These are phyloP conservation scores for Schizophyllum amplum DNA, from an alignment of 1,284 basidiomycete species.

Conservation along the genomic window DNA sequence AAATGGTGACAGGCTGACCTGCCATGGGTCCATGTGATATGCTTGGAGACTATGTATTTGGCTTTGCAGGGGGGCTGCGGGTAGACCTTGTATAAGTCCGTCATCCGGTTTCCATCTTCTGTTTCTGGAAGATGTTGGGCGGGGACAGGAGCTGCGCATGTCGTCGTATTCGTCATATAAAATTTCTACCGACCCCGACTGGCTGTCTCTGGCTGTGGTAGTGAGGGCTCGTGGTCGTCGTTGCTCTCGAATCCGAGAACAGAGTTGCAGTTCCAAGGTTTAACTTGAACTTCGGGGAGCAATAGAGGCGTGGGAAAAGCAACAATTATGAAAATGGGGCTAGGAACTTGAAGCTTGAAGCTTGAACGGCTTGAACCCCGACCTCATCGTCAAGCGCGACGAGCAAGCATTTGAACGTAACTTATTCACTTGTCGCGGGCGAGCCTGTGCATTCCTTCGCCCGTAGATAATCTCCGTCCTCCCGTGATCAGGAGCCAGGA, in stretches of 20 bases:
- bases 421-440: not conserved
- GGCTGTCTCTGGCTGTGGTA: too few relatives aligned
- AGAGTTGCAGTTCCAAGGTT: too few relatives aligned
- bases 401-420: too few relatives aligned
- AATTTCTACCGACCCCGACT: too few relatives aligned
- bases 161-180: too few relatives aligned
- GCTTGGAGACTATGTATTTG: too few relatives aligned
- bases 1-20: too few relatives aligned
- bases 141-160: not conserved
- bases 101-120: not conserved
- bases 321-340: not conserved
- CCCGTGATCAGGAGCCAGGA: not conserved
- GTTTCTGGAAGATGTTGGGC: not conserved
- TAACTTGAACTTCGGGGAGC: too few relatives aligned
- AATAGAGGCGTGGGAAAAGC: not conserved
- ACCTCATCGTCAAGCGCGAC: not conserved
- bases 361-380: not conserved
- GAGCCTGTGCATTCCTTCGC: not conserved
- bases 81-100: not conserved
- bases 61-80: too few relatives aligned
- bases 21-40: too few relatives aligned
- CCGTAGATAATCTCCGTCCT: not conserved
- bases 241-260: too few relatives aligned
- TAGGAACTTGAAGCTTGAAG: not conserved
- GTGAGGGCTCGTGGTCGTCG: too few relatives aligned